Evolutionary conservation across 352 stramenopile species (phyloP).

Genomic region (Globisporangium canariense): DNA sequence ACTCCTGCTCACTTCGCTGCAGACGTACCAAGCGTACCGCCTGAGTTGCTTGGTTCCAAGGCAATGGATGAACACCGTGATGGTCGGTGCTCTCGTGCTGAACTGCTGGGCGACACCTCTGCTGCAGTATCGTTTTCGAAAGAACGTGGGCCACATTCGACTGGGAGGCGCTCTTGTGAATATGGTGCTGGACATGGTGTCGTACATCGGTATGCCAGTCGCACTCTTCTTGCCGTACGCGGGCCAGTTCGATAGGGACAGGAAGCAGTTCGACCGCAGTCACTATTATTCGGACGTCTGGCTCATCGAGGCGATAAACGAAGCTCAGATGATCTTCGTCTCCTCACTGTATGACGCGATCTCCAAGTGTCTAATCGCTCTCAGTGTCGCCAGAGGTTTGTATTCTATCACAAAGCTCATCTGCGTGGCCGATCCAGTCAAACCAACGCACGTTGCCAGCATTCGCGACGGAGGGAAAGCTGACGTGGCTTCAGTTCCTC

Average conservation of each 20-base stretch:
- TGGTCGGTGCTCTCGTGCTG: slow-evolving; percentile 21
- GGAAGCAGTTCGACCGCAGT: slow-evolving; percentile 13
- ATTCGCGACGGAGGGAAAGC: background rate
- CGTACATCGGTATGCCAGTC: slow-evolving; percentile 20
- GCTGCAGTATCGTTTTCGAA: slow-evolving; percentile 8
- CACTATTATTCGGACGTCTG: slow-evolving; percentile 25
- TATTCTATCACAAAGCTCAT: slow-evolving; percentile 20
- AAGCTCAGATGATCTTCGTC: slow-evolving; percentile 23
- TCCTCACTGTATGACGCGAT: slow-evolving; percentile 17
- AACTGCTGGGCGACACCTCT: slow-evolving; percentile 25
- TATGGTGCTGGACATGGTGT: slow-evolving; percentile 14
- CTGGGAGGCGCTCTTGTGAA: background rate
- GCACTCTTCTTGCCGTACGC: slow-evolving; percentile 24
- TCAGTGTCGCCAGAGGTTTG: slow-evolving; percentile 26
- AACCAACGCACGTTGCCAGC: background rate
- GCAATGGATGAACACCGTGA: slow-evolving; percentile 22
- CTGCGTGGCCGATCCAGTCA: slow-evolving; percentile 6
- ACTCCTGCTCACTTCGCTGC: background rate
- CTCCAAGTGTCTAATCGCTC: slow-evolving; percentile 22
- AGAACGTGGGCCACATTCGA: background rate
- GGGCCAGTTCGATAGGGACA: slow-evolving; percentile 8
- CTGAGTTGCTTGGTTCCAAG: slow-evolving; percentile 19
- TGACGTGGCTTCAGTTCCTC: background rate
- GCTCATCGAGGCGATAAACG: slow-evolving; percentile 26
- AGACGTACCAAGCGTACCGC: slow-evolving; percentile 14